These are phyloP conservation scores for Neopestalotiopsis clavispora DNA, from an alignment of 2,329 filamentous ascomycete genomes.

Conservation along the genomic window DNA sequence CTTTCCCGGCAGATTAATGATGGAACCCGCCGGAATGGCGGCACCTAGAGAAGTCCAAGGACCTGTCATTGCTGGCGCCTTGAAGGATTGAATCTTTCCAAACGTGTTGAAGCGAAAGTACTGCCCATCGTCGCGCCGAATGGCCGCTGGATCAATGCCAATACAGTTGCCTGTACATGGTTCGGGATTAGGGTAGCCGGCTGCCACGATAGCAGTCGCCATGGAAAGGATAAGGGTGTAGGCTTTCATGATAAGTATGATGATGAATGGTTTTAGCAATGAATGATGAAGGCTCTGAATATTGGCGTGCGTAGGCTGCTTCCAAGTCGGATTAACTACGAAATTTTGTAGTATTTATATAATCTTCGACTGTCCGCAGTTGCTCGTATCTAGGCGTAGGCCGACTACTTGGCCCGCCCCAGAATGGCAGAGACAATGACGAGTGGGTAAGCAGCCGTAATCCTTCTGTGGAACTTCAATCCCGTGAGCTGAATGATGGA, in stretches of 20 bases:
- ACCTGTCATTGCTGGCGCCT: slow-evolving; percentile 40
- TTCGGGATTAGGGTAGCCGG: slow-evolving; percentile 18
- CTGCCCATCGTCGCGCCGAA: slow-evolving; percentile 44
- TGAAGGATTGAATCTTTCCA: slow-evolving; percentile 43
- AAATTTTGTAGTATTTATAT: background rate
- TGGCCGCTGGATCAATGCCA: slow-evolving; percentile 44
- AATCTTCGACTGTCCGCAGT: background rate
- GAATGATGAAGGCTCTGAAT: background rate
- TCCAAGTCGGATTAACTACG: background rate
- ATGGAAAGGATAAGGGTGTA: background rate
- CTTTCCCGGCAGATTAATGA: slow-evolving; percentile 39
- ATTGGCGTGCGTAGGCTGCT: background rate
- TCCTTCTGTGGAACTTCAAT: background rate
- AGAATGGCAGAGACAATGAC: background rate
- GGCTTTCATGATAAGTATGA: background rate
- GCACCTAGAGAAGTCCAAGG: slow-evolving; percentile 46
- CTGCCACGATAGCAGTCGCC: background rate
- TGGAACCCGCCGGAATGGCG: slow-evolving; percentile 40
- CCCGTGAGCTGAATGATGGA: background rate
- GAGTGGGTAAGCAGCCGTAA: background rate
- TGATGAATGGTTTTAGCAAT: background rate
- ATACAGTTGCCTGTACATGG: slow-evolving; percentile 45
- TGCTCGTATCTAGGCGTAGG: background rate
- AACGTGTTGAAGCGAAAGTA: slow-evolving; percentile 50
- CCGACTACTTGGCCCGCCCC: background rate